Conservation (phyloP, 164 flowering plant genomes). For the Houttuynia cordata region DNA sequence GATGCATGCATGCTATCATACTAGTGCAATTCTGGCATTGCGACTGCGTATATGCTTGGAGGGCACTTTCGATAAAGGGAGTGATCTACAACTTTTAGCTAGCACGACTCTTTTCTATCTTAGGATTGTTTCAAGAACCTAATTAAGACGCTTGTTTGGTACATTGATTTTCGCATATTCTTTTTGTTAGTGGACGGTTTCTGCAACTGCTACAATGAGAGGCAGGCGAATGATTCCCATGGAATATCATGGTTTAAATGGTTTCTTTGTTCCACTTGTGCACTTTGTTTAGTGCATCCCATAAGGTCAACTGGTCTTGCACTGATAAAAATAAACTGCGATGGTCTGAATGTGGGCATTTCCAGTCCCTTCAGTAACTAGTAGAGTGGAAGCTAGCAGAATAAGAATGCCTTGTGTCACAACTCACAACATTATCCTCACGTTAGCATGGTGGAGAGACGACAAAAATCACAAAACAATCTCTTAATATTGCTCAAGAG, state of each 20-base stretch:
- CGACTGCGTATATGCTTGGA: not conserved
- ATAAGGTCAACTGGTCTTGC: conserved; percentile 3
- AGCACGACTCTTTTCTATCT: no score
- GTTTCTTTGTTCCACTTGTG: not conserved
- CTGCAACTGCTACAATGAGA: not conserved
- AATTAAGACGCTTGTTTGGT: not conserved
- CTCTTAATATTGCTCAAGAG: not conserved
- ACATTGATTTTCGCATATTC: not conserved
- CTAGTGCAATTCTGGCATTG: not conserved
- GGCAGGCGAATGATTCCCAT: not conserved
- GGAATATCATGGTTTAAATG: not conserved
- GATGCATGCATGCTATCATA: not conserved
- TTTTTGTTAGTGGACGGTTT: not conserved
- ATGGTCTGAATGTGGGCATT: conserved; percentile 8
- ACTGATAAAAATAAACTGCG: not conserved
- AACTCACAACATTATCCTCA: no score
- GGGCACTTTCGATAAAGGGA: not conserved
- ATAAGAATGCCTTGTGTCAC: not conserved
- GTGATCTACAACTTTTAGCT: no score
- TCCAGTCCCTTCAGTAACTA: not conserved
- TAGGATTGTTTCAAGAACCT: no score
- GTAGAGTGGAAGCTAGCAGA: not conserved
- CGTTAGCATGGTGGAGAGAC: not conserved
- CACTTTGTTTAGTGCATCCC: not conserved
- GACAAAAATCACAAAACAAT: not conserved